Evolutionary conservation across 768 basidiomycete genomes (phyloP), one percentile per base, ranked within the genome.

Genomic region (Lanmaoa pseudosensibilis): DNA sequence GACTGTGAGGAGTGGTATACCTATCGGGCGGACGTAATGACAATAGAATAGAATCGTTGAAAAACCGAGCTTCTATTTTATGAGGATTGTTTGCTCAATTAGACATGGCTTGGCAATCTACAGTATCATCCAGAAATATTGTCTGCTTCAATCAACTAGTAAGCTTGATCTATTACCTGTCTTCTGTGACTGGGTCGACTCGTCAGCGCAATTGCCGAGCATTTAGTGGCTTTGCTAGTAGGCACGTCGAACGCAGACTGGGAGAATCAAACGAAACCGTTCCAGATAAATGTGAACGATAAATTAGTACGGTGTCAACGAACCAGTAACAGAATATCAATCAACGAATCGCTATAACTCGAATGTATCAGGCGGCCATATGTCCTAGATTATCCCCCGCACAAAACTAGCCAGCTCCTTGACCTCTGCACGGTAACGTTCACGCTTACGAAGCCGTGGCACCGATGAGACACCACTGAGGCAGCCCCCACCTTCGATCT

Each of bases 11-110:
- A 34, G 34, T 30, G 52, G 54, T 49, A 57, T 58, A 63, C 58
- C 56, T 62, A 48, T 46, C 37, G 13, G 21, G 53, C 44, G 30
- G 55, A 50, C 58, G 56, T 69, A 55, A 59, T 53, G 55, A 54
- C 55, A 13, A 55, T 57, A 61, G 56, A n/a, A 60, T 68, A 57
- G 62, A 60, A 5, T 59, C 46, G 23, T 49, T 48, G 44, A 55
- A 55, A 64, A 48, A 9, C 30, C 5, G 41, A 50, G 30, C 46
- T 34, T 60, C 30, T 43, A n/a, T n/a, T n/a, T n/a, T 16, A 21
- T 45, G 37, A 45, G 30, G 48, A 19, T 34, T 1, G 32, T 41
- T 48, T 43, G 7, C 12, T 27, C 27, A 4, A 27, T 27, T 27
- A 6, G 27, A 27, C 27, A 5, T 27, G 27, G 27, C 4, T 4